Base-by-base conservation (phyloP, 306 rosid genomes). In the Astragalus membranaceus region DNA sequence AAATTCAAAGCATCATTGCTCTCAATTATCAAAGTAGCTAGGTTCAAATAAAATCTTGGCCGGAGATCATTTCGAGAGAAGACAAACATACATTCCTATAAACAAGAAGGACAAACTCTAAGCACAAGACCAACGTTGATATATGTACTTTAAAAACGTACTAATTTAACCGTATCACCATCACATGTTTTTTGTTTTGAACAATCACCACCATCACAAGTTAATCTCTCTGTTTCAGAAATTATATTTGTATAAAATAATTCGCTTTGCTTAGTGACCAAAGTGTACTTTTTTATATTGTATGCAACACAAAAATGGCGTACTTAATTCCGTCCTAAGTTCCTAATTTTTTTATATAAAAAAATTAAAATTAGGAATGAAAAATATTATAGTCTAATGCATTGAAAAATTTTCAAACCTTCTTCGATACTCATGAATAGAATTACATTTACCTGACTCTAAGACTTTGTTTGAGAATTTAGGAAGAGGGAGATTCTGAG, bases 51-150 rank as follows among this genome's bases (percentile, higher is more conserved):
- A 60, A 76, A 60, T 67, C 54, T 44, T 35, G 41, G 62, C 20
- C n/a, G 73, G 61, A 54, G 46, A 46, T 36, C 69, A 71, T 78
- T 71, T 46, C 64, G 68, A 78, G 51, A 48, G 37, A 37, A 57
- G 32, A 43, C 49, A 75, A 42, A 69, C 73, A 56, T 64, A 67
- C 57, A 75, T 50, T 43, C 74, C 44, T 55, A 33, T 54, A 58
- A 10, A 13, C 14, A 3, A 26, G 46, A 76, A 54, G 58, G 41
- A 62, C 81, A 60, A 52, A 72, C 78, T 80, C 84, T 36, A 70
- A 76, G 64, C 85, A 81, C 79, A 72, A 76, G 65, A 16, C 64
- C 13, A 33, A 49, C 81, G 42, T 70, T 63, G 54, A 56, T 75
- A 39, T 44, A 8, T 57, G 61, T 41, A 26, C n/a, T 26, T 63